Base-by-base conservation (phyloP, 495 filamentous ascomycete genomes). In the Saxispiralis lemnorum region DNA sequence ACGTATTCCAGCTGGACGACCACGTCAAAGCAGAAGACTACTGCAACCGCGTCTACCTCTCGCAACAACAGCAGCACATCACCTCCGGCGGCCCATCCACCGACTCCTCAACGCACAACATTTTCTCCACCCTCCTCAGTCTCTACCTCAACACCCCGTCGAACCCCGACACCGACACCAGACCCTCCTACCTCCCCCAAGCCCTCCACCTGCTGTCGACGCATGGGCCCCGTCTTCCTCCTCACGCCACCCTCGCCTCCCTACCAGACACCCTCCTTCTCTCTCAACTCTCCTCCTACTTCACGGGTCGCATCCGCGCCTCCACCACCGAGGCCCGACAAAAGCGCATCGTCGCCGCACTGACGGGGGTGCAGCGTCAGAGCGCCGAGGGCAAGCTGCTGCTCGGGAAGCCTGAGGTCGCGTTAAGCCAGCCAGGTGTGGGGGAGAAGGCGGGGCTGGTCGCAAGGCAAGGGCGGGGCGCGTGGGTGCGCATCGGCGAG, bases 21-120 rank as follows among this genome's bases (percentile, higher is more conserved):
- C 83, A 83, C 46, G 67, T 64, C 2, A 96, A 94, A 57, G 92
- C 89, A 37, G 89, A 99, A 71, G 83, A 92, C 54, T 94, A 95
- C 59, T 94, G 87, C 65, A 93, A 89, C 63, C 75, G 72, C 41
- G 71, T 83, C 38, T 79, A 93, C 62, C 66, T 79, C 39, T 59
- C 66, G 36, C 24, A 19, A 31, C 16, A 14, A 16, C 39, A 17
- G 14, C 39, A 31, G 15, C 37, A 34, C 13, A 40, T 6, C 32
- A 39, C 24, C 32, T 34, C 31, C 53, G 36, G 16, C 56, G 12
- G 55, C 66, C 15, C 56, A 56, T 67, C 7, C 71, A 79, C 34
- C 54, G 65, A 36, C 73, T 76, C 41, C 68, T 76, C 30, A 59
- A 67, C 12, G 59, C 72, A 75, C 10, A 81, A 83, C 32, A 93